Percentiles rank a stretch among this genome's conserved stretches.
These are phyloP conservation scores for Talaromyces sp. DNA, from an alignment of 2,329 filamentous ascomycete genomes.

Conservation along the genomic window DNA sequence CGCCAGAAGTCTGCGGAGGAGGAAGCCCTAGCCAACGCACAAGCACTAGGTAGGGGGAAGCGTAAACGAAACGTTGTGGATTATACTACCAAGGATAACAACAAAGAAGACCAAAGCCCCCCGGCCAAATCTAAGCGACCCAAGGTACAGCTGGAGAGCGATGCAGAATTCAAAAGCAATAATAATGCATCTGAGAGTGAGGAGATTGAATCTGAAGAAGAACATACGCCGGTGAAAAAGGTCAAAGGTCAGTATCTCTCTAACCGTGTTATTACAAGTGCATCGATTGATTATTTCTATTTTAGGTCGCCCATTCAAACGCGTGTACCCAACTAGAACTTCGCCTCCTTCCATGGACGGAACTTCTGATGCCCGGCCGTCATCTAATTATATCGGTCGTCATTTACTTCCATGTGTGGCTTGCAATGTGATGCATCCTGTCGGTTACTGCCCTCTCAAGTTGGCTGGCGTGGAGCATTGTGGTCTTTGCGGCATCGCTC, in stretches of 20 bases:
- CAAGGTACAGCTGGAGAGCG: slow-evolving; percentile 17
- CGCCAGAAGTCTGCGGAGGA: slow-evolving; percentile 74
- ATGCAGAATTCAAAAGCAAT: slow-evolving; percentile 28
- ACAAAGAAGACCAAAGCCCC: slow-evolving; percentile 13
- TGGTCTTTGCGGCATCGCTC: slow-evolving; percentile 60
- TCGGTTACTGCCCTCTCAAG: slow-evolving; percentile 60
- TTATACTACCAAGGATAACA: slow-evolving; percentile 17
- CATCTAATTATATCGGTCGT: not conserved
- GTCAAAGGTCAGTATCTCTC: slow-evolving; percentile 18
- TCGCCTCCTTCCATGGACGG: slow-evolving; percentile 16
- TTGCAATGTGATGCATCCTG: slow-evolving; percentile 51
- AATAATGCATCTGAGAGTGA: slow-evolving; percentile 20
- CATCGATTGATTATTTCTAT: not conserved
- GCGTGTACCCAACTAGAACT: slow-evolving; percentile 22
- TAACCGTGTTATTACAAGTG: not conserved
- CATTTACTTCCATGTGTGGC: slow-evolving; percentile 42
- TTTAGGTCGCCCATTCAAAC: slow-evolving; percentile 35
- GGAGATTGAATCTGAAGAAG: slow-evolving; percentile 17
- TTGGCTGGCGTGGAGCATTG: slow-evolving; percentile 57
- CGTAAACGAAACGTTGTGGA: slow-evolving; percentile 59
- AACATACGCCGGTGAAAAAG: slow-evolving; percentile 22
- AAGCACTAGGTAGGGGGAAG: slow-evolving; percentile 81
- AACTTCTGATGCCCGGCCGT: slow-evolving; percentile 6
- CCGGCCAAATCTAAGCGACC: slow-evolving; percentile 20
- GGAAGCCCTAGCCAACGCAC: slow-evolving; percentile 62